Percentiles rank a stretch among this genome's conserved stretches.
Conservation (phyloP, 1,284 basidiomycete species). For the Cutaneotrichosporon sp. region DNA sequence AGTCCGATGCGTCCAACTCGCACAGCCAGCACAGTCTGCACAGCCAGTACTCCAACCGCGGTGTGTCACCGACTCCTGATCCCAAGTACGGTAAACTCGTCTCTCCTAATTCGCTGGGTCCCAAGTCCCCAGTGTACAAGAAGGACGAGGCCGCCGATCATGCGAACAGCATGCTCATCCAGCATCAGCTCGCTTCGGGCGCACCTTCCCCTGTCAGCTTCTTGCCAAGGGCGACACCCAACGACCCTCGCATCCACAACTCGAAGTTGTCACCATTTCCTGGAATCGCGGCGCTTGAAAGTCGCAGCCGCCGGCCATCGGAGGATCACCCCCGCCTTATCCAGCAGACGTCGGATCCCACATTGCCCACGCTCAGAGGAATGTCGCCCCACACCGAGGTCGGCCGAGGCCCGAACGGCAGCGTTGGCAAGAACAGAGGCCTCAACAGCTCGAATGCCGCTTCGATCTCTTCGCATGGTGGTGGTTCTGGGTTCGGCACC, state of each 20-base stretch:
- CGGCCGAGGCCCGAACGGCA: conserved; percentile 1
- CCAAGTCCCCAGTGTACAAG: conserved; percentile 3
- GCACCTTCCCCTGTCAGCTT: conserved; percentile 57
- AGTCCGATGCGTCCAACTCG: conserved; percentile 3
- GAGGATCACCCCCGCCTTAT: conserved; percentile 28
- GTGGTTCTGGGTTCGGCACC: background rate
- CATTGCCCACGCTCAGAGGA: background rate
- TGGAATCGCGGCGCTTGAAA: conserved; percentile 70
- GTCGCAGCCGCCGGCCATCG: conserved; percentile 3
- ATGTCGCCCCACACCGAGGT: background rate
- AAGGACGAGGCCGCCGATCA: conserved; percentile 1
- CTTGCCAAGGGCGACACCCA: conserved; percentile 61
- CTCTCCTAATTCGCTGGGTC: background rate
- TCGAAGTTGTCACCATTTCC: conserved; percentile 87
- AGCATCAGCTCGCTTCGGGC: conserved; percentile 38
- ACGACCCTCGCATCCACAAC: conserved; percentile 60
- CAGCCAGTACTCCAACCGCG: background rate
- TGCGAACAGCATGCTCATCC: conserved; percentile 37
- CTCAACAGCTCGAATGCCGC: no score
- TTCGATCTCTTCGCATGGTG: conserved; percentile 13
- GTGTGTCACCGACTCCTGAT: background rate
- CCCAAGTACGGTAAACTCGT: background rate
- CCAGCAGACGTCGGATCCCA: conserved; percentile 40
- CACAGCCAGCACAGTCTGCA: conserved; percentile 5
- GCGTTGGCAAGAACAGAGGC: background rate